Conservation (phyloP, 768 basidiomycete species). For the Pleurotus cornucopiae region DNA sequence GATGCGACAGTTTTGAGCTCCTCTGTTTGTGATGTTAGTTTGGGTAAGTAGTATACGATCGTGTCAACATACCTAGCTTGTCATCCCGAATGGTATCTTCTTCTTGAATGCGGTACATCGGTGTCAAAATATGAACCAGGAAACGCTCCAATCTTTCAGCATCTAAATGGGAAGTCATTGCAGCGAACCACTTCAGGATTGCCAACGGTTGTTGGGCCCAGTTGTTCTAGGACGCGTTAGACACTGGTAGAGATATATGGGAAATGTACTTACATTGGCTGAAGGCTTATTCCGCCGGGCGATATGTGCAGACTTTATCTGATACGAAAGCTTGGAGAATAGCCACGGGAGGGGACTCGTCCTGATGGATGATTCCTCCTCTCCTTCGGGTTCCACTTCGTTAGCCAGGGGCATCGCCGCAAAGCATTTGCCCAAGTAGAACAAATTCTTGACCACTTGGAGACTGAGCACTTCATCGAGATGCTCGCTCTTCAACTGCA, state of each 20-base stretch:
- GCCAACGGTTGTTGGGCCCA: constrained; percentile 84
- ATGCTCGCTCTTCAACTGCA: constrained; percentile 79
- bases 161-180: constrained; percentile 76
- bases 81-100: constrained; percentile 79
- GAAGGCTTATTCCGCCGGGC: constrained; percentile 53
- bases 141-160: constrained; percentile 54
- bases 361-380: constrained; percentile 19
- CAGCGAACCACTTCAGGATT: constrained; percentile 90
- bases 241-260: constrained; percentile 4
- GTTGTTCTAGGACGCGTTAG: constrained; percentile 46
- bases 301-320: constrained; percentile 73
- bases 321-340: constrained; percentile 91
- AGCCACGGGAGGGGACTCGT: constrained; percentile 76
- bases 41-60: no score
- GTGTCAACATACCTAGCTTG: constrained; percentile 60
- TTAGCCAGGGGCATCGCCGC: constrained; percentile 31
- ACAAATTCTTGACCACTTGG: constrained; percentile 90
- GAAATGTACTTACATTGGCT: constrained; percentile 34
- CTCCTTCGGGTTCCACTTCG: constrained; percentile 26
- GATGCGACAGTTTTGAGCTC: constrained; percentile 77
- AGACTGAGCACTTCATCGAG: constrained; percentile 68
- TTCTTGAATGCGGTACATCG: constrained; percentile 82
- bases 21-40: constrained; percentile 36
- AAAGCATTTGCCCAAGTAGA: constrained; percentile 89
- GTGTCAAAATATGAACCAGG: constrained; percentile 80